A percentile compares a stretch with the other conserved stretches of the same genome.
These are phyloP conservation scores for Rhodotorula diobovata DNA, from an alignment of 768 basidiomycete genomes.

Conservation along the genomic window DNA sequence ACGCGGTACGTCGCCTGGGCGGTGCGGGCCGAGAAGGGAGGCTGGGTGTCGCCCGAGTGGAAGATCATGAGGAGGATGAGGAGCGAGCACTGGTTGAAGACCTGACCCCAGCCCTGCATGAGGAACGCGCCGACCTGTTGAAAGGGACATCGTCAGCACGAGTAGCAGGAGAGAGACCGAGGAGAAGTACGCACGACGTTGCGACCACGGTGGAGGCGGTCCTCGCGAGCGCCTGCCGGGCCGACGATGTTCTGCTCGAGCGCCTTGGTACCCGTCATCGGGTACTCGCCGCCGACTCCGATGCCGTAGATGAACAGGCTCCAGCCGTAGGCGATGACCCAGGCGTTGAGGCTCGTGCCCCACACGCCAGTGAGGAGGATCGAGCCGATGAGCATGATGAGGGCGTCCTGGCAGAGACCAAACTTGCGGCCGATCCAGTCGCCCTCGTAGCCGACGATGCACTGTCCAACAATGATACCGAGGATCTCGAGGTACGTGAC, in stretches of 20 bases:
- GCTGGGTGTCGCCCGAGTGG: constrained; percentile 38
- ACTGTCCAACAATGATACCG: constrained; percentile 48
- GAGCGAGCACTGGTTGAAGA: constrained; percentile 46
- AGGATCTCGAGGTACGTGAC: constrained; percentile 49
- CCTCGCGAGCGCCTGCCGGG: constrained; percentile 45
- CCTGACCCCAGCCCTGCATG: constrained; percentile 48
- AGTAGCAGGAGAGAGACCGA: too few relatives aligned
- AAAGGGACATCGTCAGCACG: too few relatives aligned
- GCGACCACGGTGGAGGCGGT: constrained; percentile 50
- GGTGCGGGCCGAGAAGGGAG: constrained; percentile 43
- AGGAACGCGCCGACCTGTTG: constrained; percentile 51
- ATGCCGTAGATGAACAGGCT: constrained; percentile 50
- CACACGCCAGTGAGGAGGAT: constrained; percentile 52
- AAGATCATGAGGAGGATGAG: constrained; percentile 51
- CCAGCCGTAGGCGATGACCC: constrained; percentile 50
- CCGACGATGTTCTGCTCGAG: constrained; percentile 46
- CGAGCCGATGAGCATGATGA: constrained; percentile 50
- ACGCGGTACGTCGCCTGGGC: constrained; percentile 51
- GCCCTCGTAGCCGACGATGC: constrained; percentile 39
- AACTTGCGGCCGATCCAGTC: constrained; percentile 50
- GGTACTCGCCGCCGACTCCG: constrained; percentile 47
- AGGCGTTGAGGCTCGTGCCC: constrained; percentile 48
- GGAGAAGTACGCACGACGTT: too few relatives aligned
- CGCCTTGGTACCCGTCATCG: constrained; percentile 50
- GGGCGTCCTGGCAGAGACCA: constrained; percentile 45